Conservation (phyloP, 305 asterid genomes). For the Solanum aculeatissimum region DNA sequence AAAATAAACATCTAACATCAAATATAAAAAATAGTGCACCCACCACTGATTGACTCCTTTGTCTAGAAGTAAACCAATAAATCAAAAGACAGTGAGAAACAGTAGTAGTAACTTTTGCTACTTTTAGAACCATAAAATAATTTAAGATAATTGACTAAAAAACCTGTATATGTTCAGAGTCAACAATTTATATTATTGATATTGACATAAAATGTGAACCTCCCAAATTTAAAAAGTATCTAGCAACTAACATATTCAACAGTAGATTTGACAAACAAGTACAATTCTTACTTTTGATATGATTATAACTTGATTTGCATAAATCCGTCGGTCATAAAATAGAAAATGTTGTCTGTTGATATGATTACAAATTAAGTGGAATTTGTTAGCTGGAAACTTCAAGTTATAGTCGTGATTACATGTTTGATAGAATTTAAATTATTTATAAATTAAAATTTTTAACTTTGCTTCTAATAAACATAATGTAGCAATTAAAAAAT, state of each 20-base stretch:
- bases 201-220: neutral
- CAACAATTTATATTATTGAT: neutral
- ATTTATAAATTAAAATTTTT: neutral
- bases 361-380: neutral
- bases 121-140: neutral
- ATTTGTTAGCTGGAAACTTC: neutral
- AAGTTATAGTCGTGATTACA: neutral
- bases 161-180: neutral
- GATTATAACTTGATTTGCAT: neutral
- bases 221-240: neutral
- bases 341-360: neutral
- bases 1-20: neutral
- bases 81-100: neutral
- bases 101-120: neutral
- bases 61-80: neutral
- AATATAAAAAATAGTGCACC: too few species aligned
- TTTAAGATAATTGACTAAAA: neutral
- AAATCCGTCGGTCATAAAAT: neutral
- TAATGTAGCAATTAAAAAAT: too few species aligned
- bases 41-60: too few species aligned
- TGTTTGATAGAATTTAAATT: neutral
- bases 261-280: neutral
- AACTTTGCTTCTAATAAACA: accelerated
- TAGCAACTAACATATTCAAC: neutral
- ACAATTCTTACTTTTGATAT: neutral